Percentiles rank a stretch among this genome's conserved stretches.
Evolutionary conservation across 495 filamentous ascomycete genomes (phyloP).

Genomic region (Penicillium fimorum): DNA sequence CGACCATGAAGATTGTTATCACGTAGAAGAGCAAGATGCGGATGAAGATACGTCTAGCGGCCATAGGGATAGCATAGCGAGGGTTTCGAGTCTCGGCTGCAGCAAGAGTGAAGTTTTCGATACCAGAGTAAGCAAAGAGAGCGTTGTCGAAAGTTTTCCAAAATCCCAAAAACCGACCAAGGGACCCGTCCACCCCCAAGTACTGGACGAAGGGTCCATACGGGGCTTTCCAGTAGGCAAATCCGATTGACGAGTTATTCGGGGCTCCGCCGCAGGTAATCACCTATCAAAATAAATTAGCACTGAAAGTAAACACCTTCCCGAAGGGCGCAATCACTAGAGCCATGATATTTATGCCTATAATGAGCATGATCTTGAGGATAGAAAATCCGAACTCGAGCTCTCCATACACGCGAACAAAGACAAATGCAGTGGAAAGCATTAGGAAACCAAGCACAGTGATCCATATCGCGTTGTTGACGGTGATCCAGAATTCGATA

Average conservation of each 20-base stretch:
- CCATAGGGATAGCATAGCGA: constrained; percentile 39
- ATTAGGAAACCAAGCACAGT: constrained; percentile 46
- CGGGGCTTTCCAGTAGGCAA: constrained; percentile 24
- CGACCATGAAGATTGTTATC: constrained; percentile 41
- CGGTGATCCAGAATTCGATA: constrained; percentile 46
- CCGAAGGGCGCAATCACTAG: constrained; percentile 24
- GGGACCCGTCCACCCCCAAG: constrained; percentile 15
- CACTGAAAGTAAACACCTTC: neutral
- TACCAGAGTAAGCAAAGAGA: constrained; percentile 55
- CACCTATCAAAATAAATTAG: neutral
- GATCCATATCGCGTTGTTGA: constrained; percentile 42
- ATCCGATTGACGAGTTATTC: constrained; percentile 20
- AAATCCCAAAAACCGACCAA: constrained; percentile 45
- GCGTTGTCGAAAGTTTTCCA: constrained; percentile 56
- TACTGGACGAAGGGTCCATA: constrained; percentile 28
- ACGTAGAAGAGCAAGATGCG: constrained; percentile 45
- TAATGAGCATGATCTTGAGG: constrained; percentile 46
- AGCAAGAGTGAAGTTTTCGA: constrained; percentile 50
- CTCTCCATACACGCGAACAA: constrained; percentile 46
- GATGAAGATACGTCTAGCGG: constrained; percentile 38
- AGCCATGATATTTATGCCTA: constrained; percentile 50
- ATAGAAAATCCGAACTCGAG: constrained; percentile 45
- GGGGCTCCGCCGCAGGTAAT: constrained; percentile 39
- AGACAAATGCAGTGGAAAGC: constrained; percentile 42
- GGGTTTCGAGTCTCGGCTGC: constrained; percentile 44